Evolutionary conservation across 2,329 filamentous ascomycete genomes (phyloP).

Genomic region (Fusarium graminum): DNA sequence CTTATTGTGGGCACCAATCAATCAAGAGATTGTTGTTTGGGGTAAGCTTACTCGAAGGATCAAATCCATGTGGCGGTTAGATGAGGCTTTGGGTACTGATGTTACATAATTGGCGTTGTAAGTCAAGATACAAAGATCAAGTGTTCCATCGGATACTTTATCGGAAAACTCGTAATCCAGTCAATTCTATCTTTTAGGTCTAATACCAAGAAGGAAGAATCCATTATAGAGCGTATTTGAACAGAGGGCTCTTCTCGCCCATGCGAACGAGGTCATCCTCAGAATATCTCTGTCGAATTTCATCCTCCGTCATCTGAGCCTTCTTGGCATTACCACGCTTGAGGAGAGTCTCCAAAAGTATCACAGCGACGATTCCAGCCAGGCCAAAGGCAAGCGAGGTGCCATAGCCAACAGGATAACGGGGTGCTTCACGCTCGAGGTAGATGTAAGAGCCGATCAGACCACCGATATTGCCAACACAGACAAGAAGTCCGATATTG

Average conservation of each 20-base stretch:
- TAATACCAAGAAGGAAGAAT: too few species aligned
- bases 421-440: conserved; percentile 19
- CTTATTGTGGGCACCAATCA: too few species aligned
- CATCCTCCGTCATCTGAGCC: conserved; percentile 11
- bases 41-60: too few species aligned
- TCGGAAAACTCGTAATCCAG: too few species aligned
- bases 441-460: conserved; percentile 25
- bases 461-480: conserved; percentile 49
- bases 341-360: conserved; percentile 7
- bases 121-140: too few species aligned
- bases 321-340: conserved; percentile 27
- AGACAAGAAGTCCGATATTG: conserved; percentile 57
- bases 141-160: too few species aligned
- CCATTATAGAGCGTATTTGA: conserved; percentile 23
- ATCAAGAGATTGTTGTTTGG: too few species aligned
- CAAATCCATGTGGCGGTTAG: too few species aligned
- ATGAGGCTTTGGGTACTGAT: too few species aligned
- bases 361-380: conserved; percentile 19
- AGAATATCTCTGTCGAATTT: conserved; percentile 6
- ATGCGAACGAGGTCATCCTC: conserved; percentile 25
- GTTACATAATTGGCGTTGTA: too few species aligned
- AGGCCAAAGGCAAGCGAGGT: conserved; percentile 21
- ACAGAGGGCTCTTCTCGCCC: conserved; percentile 28
- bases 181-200: too few species aligned
- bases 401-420: conserved; percentile 18